Evolutionary conservation across 805 yeast genomes (phyloP), one percentile per base, ranked within the genome.

Genomic region (Candida pseudoglaebosa): DNA sequence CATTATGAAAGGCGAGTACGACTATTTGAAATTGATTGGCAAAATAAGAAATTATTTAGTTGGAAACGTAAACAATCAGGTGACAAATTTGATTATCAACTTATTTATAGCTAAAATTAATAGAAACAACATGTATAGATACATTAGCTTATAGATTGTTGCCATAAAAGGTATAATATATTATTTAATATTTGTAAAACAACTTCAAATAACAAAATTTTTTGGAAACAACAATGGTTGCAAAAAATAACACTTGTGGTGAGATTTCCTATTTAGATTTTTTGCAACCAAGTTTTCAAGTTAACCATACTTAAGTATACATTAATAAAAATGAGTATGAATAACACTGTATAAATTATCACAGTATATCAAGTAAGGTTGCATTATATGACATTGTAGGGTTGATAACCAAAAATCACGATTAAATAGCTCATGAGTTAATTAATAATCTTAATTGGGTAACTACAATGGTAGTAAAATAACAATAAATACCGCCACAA

Each of bases 11-110:
- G 72, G 22, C 58, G 56, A 35, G 47, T 63, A 24, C 51, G 73
- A 31, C 45, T 68, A 2, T 68, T 57, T 42, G 64, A 65, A 37
- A 45, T 66, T 10, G 53, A 57, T 41, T 61, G 62, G 37, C 53
- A 46, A 13, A 38, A 44, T 14, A 38, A 45, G 16, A 43, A 41
- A 20, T 45, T 68, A 28, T 48, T 63, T 26, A 65, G 67, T 40
- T 67, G 73, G 73, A 68, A 67, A 42, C 51, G 55, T 12, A 64
- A 63, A 42, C 30, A 28, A 3, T 45, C 43, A 15, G 57, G 50
- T 20, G 43, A 40, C 36, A 56, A 51, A 2, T 57, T 56, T 39
- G 61, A 64, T 40, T 52, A 58, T 45, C 68, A 62, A 41, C n/a
- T n/a, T n/a, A n/a, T n/a, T n/a, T n/a, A n/a, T n/a, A n/a, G n/a